These are phyloP conservation scores for Candida xiaguanensis DNA, from an alignment of 805 yeast genomes.

Conservation along the genomic window DNA sequence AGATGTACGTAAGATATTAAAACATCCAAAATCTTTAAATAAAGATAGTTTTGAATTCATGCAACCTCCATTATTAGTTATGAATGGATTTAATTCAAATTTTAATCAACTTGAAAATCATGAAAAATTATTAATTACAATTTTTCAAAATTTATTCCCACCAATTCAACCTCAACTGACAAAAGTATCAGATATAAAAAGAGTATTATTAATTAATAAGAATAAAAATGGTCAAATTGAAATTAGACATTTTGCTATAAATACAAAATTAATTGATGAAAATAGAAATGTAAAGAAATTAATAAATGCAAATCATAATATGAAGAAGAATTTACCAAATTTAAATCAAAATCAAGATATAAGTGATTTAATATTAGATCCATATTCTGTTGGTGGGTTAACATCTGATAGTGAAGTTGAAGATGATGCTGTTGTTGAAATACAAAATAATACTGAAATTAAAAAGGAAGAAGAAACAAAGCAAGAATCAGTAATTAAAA, in stretches of 20 bases:
- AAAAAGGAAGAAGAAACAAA: conserved; percentile 17
- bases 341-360: conserved; percentile 67
- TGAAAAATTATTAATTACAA: conserved; percentile 80
- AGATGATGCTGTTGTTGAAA: conserved; percentile 78
- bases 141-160: conserved; percentile 95
- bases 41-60: conserved; percentile 59
- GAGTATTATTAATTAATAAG: conserved; percentile 82
- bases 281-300: conserved; percentile 69
- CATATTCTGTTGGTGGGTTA: conserved; percentile 72
- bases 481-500: conserved; percentile 30
- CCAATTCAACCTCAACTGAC: conserved; percentile 85
- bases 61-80: conserved; percentile 84
- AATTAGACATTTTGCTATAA: conserved; percentile 84
- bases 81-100: conserved; percentile 78
- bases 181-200: conserved; percentile 66
- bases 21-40: conserved; percentile 74
- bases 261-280: conserved; percentile 79
- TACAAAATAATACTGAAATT: conserved; percentile 26
- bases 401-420: conserved; percentile 94
- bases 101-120: conserved; percentile 60
- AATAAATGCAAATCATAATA: conserved; percentile 55
- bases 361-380: conserved; percentile 79
- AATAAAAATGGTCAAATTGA: conserved; percentile 73
- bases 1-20: conserved; percentile 69
- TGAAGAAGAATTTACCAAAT: conserved; percentile 67